Evolutionary conservation across 2,329 filamentous ascomycete species (phyloP).

Genomic region (Hypoxylon sp.): DNA sequence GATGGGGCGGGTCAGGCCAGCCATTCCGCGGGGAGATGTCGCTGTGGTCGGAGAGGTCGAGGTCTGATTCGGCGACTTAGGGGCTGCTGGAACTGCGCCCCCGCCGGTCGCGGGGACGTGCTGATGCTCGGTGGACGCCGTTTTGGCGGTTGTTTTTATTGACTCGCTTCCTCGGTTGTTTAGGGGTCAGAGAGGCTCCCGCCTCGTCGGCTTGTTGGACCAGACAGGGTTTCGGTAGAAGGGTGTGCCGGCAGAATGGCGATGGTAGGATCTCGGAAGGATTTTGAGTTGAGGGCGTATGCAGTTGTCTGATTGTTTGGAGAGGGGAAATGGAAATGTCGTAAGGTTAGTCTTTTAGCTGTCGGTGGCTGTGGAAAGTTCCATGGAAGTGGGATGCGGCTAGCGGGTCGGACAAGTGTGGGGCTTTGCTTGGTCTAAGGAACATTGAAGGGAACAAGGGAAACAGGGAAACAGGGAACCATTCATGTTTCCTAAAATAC

Average conservation of each 20-base stretch:
- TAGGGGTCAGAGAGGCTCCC: constrained; percentile 25
- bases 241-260: not conserved
- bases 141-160: constrained; percentile 47
- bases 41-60: constrained; percentile 22
- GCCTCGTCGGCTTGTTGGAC: constrained; percentile 27
- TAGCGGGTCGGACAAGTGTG: constrained; percentile 23
- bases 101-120: constrained; percentile 40
- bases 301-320: constrained; percentile 19
- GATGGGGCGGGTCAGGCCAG: constrained; percentile 64
- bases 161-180: constrained; percentile 20
- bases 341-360: constrained; percentile 27
- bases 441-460: not conserved
- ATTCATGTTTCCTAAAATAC: constrained; percentile 10
- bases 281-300: constrained; percentile 22
- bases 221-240: constrained; percentile 22
- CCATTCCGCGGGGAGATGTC: constrained; percentile 50
- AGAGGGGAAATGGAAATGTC: constrained; percentile 28
- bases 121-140: constrained; percentile 50
- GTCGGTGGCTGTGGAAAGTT: constrained; percentile 36
- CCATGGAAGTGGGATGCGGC: constrained; percentile 35
- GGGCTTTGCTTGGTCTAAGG: constrained; percentile 9
- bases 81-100: constrained; percentile 42
- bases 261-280: not conserved
- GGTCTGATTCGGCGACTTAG: constrained; percentile 46
- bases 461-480: not conserved